Conservation (phyloP, 2,329 filamentous ascomycete species). For the Thermothelomyces thermophilus region DNA sequence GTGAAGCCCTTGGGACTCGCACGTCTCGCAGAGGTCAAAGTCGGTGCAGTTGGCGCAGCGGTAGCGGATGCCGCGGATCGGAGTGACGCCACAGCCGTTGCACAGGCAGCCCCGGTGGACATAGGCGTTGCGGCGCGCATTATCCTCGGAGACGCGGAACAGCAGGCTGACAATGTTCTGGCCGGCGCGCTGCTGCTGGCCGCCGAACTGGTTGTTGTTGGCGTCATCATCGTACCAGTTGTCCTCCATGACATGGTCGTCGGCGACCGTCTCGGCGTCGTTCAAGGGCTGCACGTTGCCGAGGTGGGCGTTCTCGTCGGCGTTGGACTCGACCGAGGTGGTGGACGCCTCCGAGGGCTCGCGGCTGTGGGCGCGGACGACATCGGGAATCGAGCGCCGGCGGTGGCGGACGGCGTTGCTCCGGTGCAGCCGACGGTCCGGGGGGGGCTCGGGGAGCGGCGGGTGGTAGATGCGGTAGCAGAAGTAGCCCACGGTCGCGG, state of each 20-base stretch:
- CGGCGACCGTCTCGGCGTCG: slow-evolving; percentile 32
- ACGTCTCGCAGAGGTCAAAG: slow-evolving; percentile 91
- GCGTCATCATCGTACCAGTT: slow-evolving; percentile 47
- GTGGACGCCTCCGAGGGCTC: slow-evolving; percentile 35
- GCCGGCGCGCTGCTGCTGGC: slow-evolving; percentile 48
- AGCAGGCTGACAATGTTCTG: slow-evolving; percentile 80
- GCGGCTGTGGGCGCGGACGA: slow-evolving; percentile 14
- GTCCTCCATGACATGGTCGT: slow-evolving; percentile 34
- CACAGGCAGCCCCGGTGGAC: slow-evolving; percentile 90
- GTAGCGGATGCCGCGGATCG: slow-evolving; percentile 88
- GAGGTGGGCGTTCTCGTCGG: slow-evolving; percentile 38
- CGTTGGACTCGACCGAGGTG: slow-evolving; percentile 35
- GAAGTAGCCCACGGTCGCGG: slow-evolving; percentile 52
- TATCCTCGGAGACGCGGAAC: slow-evolving; percentile 90
- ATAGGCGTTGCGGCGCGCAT: slow-evolving; percentile 79
- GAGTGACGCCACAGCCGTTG: slow-evolving; percentile 79
- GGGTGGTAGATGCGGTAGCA: slow-evolving; percentile 39
- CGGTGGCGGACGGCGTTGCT: slow-evolving; percentile 60
- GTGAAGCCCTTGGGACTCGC: slow-evolving; percentile 72
- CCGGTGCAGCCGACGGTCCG: slow-evolving; percentile 46
- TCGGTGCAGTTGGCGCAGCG: slow-evolving; percentile 94
- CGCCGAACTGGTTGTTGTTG: slow-evolving; percentile 33
- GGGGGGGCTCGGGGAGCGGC: slow-evolving; percentile 20
- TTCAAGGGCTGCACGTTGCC: slow-evolving; percentile 26
- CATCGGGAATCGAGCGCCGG: slow-evolving; percentile 19